phyloP scores from a whole-genome alignment of 345 rosid genomes.

The Arabidopsis arenosa region DNA sequence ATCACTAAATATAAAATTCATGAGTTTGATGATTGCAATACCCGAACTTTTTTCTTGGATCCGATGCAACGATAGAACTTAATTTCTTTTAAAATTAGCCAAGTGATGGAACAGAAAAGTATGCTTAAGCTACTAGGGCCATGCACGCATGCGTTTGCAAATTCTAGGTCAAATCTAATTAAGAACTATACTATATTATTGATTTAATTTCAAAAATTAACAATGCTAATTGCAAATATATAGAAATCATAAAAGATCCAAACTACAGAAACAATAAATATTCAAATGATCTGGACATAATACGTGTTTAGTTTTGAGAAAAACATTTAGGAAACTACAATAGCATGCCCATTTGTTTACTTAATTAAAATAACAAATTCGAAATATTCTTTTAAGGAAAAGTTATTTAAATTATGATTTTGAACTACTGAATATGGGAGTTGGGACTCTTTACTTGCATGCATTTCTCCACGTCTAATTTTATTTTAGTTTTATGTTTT shows the following conservation, averaged over 20 bases:
- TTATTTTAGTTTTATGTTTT: neutral
- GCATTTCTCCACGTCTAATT: slow-evolving; percentile 10
- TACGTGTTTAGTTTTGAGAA: neutral
- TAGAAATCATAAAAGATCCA: neutral
- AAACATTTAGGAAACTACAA: neutral
- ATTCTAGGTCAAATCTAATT: slow-evolving; percentile 10
- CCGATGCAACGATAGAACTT: neutral
- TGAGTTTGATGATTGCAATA: slow-evolving; percentile 32
- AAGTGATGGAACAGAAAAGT: neutral
- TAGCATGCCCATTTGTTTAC: neutral
- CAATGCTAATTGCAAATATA: slow-evolving; percentile 7
- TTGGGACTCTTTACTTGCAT: neutral
- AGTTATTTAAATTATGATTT: neutral
- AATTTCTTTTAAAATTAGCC: slow-evolving; percentile 2
- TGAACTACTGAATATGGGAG: too few species aligned
- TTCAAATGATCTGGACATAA: neutral
- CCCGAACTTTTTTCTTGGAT: slow-evolving; percentile 25
- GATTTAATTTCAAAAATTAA: neutral
- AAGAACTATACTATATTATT: neutral
- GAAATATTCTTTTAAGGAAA: neutral
- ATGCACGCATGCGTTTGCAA: slow-evolving; percentile 17
- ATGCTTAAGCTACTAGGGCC: slow-evolving; percentile 12
- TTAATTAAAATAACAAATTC: neutral
- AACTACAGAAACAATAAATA: slow-evolving; percentile 4
- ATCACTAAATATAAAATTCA: slow-evolving; percentile 19